A percentile compares a stretch with the other conserved stretches of the same genome.
Evolutionary conservation across 495 filamentous ascomycete species (phyloP).

Genomic region (Penicillium longicatenatum): DNA sequence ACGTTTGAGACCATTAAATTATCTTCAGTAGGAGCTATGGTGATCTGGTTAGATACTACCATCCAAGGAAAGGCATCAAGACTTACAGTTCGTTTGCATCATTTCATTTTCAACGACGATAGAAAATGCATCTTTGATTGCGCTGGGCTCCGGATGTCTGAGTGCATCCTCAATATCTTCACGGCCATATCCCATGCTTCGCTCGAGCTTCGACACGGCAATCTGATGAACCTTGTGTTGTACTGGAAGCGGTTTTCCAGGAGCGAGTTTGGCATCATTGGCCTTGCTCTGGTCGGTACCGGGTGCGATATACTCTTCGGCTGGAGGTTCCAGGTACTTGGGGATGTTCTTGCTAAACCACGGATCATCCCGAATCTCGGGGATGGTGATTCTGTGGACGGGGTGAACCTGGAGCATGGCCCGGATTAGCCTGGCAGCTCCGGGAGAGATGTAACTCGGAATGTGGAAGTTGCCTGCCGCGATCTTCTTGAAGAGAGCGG

Average conservation of each 20-base stretch:
- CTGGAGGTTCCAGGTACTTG: conserved; percentile 82
- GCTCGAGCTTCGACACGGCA: conserved; percentile 91
- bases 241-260: conserved; percentile 72
- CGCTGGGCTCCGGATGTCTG: conserved; percentile 86
- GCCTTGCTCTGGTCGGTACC: conserved; percentile 90
- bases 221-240: conserved; percentile 88
- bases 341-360: conserved; percentile 92
- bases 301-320: conserved; percentile 89
- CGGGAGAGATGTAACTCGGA: conserved; percentile 82
- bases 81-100: conserved; percentile 88
- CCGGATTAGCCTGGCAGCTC: conserved; percentile 82
- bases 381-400: conserved; percentile 87
- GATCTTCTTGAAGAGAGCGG: conserved; percentile 83
- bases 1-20: conserved; percentile 35
- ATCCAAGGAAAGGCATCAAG: not conserved
- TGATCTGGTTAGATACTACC: conserved; percentile 17
- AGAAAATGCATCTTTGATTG: conserved; percentile 98
- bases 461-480: conserved; percentile 87
- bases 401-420: conserved; percentile 95
- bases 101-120: conserved; percentile 97
- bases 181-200: conserved; percentile 95
- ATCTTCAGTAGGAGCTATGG: conserved; percentile 45
- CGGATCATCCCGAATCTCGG: conserved; percentile 89
- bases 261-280: conserved; percentile 77
- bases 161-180: conserved; percentile 95